Evolutionary conservation across 768 basidiomycete genomes (phyloP), one percentile per base, ranked within the genome.

Genomic region (Phaffia australis): DNA sequence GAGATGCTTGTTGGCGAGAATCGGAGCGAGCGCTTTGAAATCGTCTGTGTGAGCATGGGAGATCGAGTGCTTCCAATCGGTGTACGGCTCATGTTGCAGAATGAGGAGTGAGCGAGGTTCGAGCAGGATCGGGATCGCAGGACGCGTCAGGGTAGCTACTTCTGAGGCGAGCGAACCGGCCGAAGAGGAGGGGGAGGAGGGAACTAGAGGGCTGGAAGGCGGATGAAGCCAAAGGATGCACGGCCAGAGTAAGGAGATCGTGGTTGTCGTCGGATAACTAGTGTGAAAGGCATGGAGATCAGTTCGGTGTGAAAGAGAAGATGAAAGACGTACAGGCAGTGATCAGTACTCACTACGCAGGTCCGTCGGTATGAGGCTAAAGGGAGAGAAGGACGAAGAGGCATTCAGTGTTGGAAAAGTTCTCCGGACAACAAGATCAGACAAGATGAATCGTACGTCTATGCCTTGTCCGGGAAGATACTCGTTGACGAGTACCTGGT

Each of bases 391-490:
- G 11, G 11, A 42, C 35, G 11, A 11, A 42, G 21, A 54, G 25
- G 2, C 18, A 57, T 11, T n/a, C 23, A 58, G 42, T 14, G 19
- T n/a, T 18, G 35, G 23, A 11, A 30, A 1, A 16, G 2, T 9
- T 19, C n/a, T 29, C 56, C 25, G 25, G n/a, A n/a, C 48, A 49
- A n/a, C 9, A 5, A 19, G n/a, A 27, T 25, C 30, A 30, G 25
- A 46, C 14, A 32, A n/a, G 16, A 35, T 9, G 29, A n/a, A 65
- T 76, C 79, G 64, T 75, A 91, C 91, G 83, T 92, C 87, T 68
- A 98, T 97, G 15, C 94, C 93, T 78, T 95, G 90, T 1, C 88
- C 89, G 9, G 89, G 82, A 21, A 84, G 81, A 76, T 97, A 97
- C 84, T 94, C 88, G 74, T 92, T 92, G 71, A 94, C 79, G 66